A percentile compares a stretch with the other conserved stretches of the same genome.
Evolutionary conservation across 306 rosid genomes (phyloP).

Genomic region (Prunus mongolica): DNA sequence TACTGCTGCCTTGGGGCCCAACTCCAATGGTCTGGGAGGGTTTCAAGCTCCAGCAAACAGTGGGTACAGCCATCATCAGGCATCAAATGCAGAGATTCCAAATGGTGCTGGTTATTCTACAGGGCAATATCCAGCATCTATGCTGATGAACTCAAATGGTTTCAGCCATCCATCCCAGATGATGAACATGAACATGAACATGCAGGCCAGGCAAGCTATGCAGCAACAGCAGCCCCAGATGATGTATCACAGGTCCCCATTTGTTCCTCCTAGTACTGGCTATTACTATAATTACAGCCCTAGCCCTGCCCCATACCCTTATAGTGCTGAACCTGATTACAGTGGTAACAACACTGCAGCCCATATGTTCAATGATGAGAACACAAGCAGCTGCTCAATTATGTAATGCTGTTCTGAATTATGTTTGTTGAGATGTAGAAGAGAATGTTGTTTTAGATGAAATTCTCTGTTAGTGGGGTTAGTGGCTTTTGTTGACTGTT

Average conservation of each 20-base stretch:
- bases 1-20: conserved; percentile 37
- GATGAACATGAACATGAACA: conserved; percentile 52
- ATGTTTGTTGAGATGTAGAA: neutral
- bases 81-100: conserved; percentile 32
- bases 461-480: neutral
- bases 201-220: conserved; percentile 59
- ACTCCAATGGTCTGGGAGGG: conserved; percentile 43
- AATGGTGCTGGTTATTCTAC: conserved; percentile 26
- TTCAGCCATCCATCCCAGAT: conserved; percentile 41
- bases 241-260: conserved; percentile 80
- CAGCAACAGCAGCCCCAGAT: conserved; percentile 71
- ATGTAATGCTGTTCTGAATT: conserved; percentile 38
- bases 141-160: conserved; percentile 58
- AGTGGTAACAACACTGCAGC: conserved; percentile 46
- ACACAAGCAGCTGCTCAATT: conserved; percentile 64
- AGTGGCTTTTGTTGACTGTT: neutral
- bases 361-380: conserved; percentile 81
- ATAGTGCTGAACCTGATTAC: conserved; percentile 36
- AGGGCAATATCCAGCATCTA: conserved; percentile 52
- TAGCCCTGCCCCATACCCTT: conserved; percentile 24
- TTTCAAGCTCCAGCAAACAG: conserved; percentile 38
- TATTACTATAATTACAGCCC: conserved; percentile 55
- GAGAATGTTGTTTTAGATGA: neutral
- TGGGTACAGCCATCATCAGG: conserved; percentile 14
- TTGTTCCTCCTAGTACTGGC: conserved; percentile 68